phyloP scores from a whole-genome alignment of 2,329 filamentous ascomycete genomes.

The Aspergillus persii region DNA sequence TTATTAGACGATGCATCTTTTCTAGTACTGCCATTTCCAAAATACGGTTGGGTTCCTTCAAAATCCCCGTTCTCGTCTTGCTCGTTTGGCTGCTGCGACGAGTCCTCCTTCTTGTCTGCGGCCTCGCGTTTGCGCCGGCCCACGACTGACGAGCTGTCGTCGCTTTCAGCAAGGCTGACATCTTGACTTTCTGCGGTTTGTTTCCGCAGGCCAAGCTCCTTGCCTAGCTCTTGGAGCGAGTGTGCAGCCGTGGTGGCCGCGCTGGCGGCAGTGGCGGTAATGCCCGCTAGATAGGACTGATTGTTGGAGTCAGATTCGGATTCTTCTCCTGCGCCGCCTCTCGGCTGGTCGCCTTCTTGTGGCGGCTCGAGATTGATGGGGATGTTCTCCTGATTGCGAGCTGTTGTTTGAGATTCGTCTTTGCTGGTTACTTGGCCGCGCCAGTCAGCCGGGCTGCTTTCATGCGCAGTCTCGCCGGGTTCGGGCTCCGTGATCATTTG shows the following conservation, averaged over 20 bases:
- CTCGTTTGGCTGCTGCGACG: not conserved
- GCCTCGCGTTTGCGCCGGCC: constrained; percentile 16
- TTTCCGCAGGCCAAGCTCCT: constrained; percentile 66
- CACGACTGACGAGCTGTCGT: constrained; percentile 36
- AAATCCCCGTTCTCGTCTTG: constrained; percentile 2
- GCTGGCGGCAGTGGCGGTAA: constrained; percentile 15
- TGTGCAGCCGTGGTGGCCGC: constrained; percentile 14
- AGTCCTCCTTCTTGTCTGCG: not conserved
- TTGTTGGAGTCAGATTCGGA: constrained; percentile 4
- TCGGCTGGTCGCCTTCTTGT: not conserved
- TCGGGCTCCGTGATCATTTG: constrained; percentile 63
- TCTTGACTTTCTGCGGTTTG: constrained; percentile 64
- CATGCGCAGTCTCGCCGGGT: constrained; percentile 65
- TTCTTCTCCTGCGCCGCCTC: not conserved
- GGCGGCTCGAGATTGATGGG: constrained; percentile 1
- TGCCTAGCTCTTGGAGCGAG: constrained; percentile 32
- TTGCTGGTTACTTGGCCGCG: constrained; percentile 54
- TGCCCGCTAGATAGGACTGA: constrained; percentile 12
- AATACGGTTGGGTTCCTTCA: constrained; percentile 35
- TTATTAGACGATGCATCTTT: not conserved
- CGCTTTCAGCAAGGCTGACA: constrained; percentile 71
- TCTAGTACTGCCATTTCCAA: constrained; percentile 9
- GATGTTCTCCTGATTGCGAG: constrained; percentile 15
- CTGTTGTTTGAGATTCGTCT: not conserved
- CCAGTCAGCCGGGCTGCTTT: constrained; percentile 73